A percentile compares a stretch with the other conserved stretches of the same genome.
These are phyloP conservation scores for Metarhizium sp. DNA, from an alignment of 2,329 filamentous ascomycete genomes.

Conservation along the genomic window DNA sequence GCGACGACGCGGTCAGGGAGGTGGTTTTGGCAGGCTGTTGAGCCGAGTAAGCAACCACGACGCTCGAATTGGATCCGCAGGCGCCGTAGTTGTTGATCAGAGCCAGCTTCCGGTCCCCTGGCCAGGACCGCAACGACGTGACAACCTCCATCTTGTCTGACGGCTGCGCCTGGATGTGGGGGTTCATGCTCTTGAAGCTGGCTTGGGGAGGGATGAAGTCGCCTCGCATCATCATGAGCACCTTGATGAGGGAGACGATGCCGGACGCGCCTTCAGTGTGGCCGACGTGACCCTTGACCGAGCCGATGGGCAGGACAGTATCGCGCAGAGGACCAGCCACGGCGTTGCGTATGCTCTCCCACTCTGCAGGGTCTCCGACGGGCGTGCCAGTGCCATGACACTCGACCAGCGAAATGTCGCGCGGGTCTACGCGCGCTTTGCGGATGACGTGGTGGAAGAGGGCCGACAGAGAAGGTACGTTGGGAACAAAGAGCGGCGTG, in stretches of 20 bases:
- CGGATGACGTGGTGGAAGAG: too few species aligned
- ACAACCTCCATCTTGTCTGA: not conserved
- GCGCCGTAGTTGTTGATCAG: not conserved
- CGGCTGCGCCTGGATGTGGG: constrained; percentile 8
- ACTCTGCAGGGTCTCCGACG: constrained; percentile 41
- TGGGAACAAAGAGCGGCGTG: too few species aligned
- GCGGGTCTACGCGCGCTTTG: too few species aligned
- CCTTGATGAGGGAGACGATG: constrained; percentile 37
- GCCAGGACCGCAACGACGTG: not conserved
- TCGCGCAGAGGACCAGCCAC: constrained; percentile 7
- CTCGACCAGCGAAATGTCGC: too few species aligned
- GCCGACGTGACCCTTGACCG: constrained; percentile 18
- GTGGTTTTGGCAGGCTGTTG: too few species aligned
- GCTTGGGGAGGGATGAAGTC: constrained; percentile 22
- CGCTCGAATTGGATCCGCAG: too few species aligned
- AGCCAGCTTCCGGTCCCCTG: not conserved
- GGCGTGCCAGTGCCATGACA: constrained; percentile 37
- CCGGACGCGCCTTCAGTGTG: constrained; percentile 25
- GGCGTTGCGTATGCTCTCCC: constrained; percentile 9
- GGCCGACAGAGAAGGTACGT: too few species aligned
- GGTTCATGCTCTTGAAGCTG: constrained; percentile 20
- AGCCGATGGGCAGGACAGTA: constrained; percentile 9
- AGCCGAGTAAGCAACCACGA: too few species aligned
- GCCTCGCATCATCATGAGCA: constrained; percentile 30
- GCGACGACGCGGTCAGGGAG: too few species aligned